Evolutionary conservation across 306 rosid genomes (phyloP), one percentile per base, ranked within the genome.

Genomic region (Pterocarpus santalinus): DNA sequence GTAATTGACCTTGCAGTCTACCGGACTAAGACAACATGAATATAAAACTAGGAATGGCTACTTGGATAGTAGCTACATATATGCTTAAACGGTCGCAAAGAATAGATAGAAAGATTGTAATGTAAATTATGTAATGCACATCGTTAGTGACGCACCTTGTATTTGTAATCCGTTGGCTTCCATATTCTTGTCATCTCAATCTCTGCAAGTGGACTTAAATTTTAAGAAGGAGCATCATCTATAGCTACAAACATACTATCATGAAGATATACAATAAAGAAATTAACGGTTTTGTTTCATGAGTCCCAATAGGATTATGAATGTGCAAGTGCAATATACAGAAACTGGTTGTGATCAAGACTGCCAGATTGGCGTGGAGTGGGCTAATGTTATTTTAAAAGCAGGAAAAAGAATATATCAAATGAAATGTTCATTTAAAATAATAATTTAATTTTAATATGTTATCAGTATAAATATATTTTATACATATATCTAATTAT

Each of bases 271-370:
- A 55, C 4, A 35, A 34, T 22, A 3, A 47, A 47, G 3, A 13
- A 32, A 60, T 49, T 70, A 51, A 71, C 5, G 8, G 30, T 61
- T 74, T 8, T 41, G 32, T 41, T 67, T 60, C 69, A 75, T 43
- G 79, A 75, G 69, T 75, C 60, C 69, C 79, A 60, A 75, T 43
- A 46, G 16, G 17, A 65, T 8, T 16, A 51, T 28, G 74, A 46
- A 16, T 46, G 39, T 44, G 36, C 28, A 69, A 69, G 74, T 69
- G 38, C 39, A 32, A 49, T 5, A 43, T 9, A 8, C 52, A 12
- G 16, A 11, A 32, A 33, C 16, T 33, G 9, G 68, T 63, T 38
- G 49, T 35, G 70, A 43, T 66, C 16, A 72, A 32, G 33, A 22
- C 57, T 5, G 68, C 46, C 30, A 16, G 13, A 53, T 36, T 57